Evolutionary conservation across 306 rosid species (phyloP).

Genomic region (Cicer cuneatum): DNA sequence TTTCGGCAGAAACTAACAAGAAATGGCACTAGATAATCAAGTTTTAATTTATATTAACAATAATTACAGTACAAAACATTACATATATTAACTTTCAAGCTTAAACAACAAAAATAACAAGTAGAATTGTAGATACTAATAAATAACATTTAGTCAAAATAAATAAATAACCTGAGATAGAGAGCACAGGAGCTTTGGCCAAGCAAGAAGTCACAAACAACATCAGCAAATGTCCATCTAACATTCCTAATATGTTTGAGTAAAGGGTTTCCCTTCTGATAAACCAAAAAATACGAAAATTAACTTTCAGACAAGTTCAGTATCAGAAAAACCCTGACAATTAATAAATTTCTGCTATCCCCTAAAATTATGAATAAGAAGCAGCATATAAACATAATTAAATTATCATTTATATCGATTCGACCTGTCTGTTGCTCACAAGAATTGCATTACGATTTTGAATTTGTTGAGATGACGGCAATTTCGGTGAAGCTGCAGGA

Average conservation of each 20-base stretch:
- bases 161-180: conserved; percentile 70
- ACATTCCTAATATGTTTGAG: conserved; percentile 95
- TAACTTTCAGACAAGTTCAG: background rate
- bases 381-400: background rate
- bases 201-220: conserved; percentile 86
- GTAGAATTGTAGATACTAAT: too few species aligned
- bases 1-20: conserved; percentile 6
- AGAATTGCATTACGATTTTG: conserved; percentile 85
- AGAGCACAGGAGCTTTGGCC: conserved; percentile 94
- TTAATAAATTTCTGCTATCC: background rate
- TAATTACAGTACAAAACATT: too few species aligned
- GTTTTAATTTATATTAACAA: background rate
- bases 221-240: conserved; percentile 90
- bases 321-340: background rate
- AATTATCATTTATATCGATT: background rate
- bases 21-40: background rate
- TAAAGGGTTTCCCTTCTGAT: conserved; percentile 92
- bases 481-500: conserved; percentile 46
- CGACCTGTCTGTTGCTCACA: conserved; percentile 93
- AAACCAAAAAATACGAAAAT: background rate
- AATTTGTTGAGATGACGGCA: conserved; percentile 42
- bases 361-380: background rate
- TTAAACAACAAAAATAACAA: too few species aligned
- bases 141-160: too few species aligned
- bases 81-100: too few species aligned